These are phyloP conservation scores for Kwoniella bestiolae DNA, from an alignment of 768 basidiomycete species.

Conservation along the genomic window DNA sequence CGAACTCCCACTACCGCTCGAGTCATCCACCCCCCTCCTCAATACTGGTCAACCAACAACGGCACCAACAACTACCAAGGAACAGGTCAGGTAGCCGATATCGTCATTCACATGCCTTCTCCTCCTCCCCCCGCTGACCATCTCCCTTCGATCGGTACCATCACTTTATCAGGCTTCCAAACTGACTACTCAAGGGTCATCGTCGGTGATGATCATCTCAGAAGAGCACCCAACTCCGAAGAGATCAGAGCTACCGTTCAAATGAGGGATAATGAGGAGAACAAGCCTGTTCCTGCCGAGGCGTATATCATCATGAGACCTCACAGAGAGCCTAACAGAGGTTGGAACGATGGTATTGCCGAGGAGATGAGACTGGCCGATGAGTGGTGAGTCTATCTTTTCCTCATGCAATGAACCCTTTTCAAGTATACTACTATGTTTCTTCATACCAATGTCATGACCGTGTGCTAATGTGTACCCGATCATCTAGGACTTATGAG, in stretches of 20 bases:
- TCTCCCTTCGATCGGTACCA: background rate
- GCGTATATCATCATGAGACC: conserved; percentile 17
- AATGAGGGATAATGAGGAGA: background rate
- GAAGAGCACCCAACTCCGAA: conserved; percentile 11
- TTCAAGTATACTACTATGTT: no score
- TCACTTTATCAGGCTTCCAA: conserved; percentile 7
- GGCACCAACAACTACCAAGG: background rate
- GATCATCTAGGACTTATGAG: conserved; percentile 4
- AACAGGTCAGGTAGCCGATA: background rate
- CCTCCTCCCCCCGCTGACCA: conserved; percentile 14
- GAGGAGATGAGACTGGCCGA: background rate
- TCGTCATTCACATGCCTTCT: conserved; percentile 2
- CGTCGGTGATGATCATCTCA: background rate
- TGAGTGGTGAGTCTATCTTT: conserved; percentile 1
- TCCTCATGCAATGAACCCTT: background rate
- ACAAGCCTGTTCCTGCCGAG: conserved; percentile 8
- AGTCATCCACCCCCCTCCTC: conserved; percentile 7
- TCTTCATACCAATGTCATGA: no score
- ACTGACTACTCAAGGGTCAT: conserved; percentile 5
- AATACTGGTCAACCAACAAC: background rate
- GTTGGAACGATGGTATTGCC: conserved; percentile 19
- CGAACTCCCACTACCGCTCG: background rate
- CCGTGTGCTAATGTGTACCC: background rate
- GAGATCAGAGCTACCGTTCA: background rate
- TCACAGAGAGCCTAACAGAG: conserved; percentile 9